These are phyloP conservation scores for Chrysanthemum makinoi DNA, from an alignment of 129 eudicot species.

Conservation along the genomic window DNA sequence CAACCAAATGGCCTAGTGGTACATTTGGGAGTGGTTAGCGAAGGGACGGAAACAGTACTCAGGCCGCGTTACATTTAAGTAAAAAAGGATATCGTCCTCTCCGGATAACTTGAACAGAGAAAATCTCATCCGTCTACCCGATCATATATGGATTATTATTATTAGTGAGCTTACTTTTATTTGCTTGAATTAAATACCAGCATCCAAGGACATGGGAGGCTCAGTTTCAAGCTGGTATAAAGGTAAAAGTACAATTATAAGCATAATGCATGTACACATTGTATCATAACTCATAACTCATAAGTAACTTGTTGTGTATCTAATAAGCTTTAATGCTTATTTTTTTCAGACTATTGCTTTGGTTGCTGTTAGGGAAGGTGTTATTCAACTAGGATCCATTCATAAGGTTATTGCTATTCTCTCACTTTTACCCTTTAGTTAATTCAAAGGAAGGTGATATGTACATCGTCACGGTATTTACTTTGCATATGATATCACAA, in stretches of 20 bases:
- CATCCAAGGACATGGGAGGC: conserved; percentile 99
- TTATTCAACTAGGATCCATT: conserved; percentile 86
- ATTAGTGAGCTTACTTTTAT: background rate
- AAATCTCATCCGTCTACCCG: no score
- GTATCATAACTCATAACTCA: background rate
- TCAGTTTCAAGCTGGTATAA: conserved; percentile 97
- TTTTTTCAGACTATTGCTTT: conserved; percentile 83
- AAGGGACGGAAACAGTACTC: no score
- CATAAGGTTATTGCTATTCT: conserved; percentile 54
- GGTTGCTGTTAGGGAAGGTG: conserved; percentile 99
- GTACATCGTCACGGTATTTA: no score
- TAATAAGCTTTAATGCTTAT: background rate
- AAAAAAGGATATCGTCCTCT: no score
- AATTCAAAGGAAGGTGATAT: no score
- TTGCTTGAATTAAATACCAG: conserved; percentile 41
- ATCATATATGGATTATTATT: no score
- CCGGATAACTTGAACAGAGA: no score
- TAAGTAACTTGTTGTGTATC: background rate
- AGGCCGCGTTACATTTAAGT: no score
- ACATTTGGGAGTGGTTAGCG: no score
- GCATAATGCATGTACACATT: conserved; percentile 3
- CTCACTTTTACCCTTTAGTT: background rate
- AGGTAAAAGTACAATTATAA: conserved; percentile 45
- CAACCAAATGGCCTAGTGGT: no score
- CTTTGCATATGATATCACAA: no score